Conservation (phyloP, 1,284 basidiomycete species). For the Trichosporon sp. region DNA sequence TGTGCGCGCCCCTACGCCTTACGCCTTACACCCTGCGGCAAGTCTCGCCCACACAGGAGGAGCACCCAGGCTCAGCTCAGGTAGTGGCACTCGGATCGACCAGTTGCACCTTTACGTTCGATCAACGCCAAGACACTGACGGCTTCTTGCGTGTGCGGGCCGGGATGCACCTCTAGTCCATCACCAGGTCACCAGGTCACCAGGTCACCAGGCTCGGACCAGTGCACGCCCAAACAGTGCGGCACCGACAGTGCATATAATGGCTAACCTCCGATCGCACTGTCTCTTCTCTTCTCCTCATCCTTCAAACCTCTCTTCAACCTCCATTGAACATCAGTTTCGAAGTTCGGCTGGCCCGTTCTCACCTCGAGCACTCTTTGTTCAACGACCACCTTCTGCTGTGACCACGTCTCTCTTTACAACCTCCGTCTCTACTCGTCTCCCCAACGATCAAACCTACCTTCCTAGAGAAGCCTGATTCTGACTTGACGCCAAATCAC, state of each 20-base stretch:
- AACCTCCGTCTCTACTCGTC: not conserved
- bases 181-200: not conserved
- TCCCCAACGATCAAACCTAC: not conserved
- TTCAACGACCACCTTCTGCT: not conserved
- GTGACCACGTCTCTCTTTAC: not conserved
- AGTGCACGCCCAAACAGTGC: not conserved
- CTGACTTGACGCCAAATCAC: not conserved
- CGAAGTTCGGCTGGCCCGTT: not conserved
- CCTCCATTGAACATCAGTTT: not conserved
- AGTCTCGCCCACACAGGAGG: not conserved
- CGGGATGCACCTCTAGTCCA: not conserved
- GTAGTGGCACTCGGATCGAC: not conserved
- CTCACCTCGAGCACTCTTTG: not conserved
- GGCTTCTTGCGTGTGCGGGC: not conserved
- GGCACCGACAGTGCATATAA: not conserved
- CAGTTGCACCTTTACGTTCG: not conserved
- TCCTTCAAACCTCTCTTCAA: not conserved
- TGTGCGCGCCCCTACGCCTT: no score
- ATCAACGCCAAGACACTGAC: not conserved
- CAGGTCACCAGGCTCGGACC: no score
- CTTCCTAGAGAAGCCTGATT: not conserved
- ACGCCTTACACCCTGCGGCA: no score
- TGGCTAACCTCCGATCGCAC: not conserved
- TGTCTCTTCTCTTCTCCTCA: not conserved
- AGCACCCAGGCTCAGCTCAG: not conserved